Conservation (phyloP, 1,284 basidiomycete species). For the Mycocalia duriaeana region DNA sequence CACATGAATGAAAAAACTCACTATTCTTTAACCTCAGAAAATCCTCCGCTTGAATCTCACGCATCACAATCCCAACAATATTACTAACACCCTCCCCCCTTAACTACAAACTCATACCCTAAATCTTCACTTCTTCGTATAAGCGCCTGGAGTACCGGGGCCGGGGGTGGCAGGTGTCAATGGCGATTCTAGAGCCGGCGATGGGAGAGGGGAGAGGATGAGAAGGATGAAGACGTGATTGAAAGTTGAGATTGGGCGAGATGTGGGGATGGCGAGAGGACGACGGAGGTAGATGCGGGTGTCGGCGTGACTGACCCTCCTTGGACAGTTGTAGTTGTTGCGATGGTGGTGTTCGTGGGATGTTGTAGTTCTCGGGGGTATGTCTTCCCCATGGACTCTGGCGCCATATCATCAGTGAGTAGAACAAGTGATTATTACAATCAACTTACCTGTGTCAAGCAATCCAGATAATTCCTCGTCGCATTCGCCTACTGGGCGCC, state of each 20-base stretch:
- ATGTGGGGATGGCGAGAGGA: too few species aligned
- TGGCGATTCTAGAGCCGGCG: slow-evolving; percentile 2
- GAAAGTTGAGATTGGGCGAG: too few species aligned
- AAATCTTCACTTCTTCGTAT: slow-evolving; percentile 9
- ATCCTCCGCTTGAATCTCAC: slow-evolving; percentile 74
- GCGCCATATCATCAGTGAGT: neutral
- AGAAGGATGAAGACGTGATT: slow-evolving; percentile 6
- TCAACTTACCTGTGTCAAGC: slow-evolving; percentile 77
- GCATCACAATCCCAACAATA: slow-evolving; percentile 90
- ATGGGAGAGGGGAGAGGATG: slow-evolving; percentile 7
- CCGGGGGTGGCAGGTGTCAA: neutral
- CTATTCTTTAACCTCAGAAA: slow-evolving; percentile 86
- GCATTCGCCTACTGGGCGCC: slow-evolving; percentile 90
- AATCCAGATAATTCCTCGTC: slow-evolving; percentile 94
- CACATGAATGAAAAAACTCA: slow-evolving; percentile 36
- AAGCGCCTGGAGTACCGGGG: too few species aligned
- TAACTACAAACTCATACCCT: slow-evolving; percentile 38
- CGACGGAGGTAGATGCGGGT: slow-evolving; percentile 1
- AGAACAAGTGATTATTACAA: slow-evolving; percentile 1
- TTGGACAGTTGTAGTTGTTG: too few species aligned
- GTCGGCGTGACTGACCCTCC: neutral
- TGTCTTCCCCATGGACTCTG: slow-evolving; percentile 96
- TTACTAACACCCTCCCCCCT: slow-evolving; percentile 69
- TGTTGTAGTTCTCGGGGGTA: slow-evolving; percentile 90
- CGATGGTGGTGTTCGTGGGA: too few species aligned